Conservation (phyloP, 495 filamentous ascomycete species). For the Haplographium delicatum region DNA sequence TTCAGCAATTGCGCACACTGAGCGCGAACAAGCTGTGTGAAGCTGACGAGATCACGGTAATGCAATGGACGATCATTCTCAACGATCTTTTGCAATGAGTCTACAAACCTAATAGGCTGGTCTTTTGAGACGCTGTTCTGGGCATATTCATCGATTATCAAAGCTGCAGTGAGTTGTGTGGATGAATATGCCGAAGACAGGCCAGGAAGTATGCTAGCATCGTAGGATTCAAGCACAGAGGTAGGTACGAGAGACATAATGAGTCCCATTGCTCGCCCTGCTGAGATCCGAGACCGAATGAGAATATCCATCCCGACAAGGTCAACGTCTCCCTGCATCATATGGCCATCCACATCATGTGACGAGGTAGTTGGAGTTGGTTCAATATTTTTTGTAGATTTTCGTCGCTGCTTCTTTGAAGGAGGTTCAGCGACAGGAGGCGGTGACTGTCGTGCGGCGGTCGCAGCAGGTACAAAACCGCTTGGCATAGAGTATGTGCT, state of each 20-base stretch:
- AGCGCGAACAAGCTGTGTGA: conserved; percentile 78
- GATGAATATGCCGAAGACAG: conserved; percentile 70
- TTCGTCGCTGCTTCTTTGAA: conserved; percentile 67
- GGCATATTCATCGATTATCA: conserved; percentile 88
- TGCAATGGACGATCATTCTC: conserved; percentile 73
- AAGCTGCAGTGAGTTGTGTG: conserved; percentile 75
- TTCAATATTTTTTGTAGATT: conserved; percentile 76
- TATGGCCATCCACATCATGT: conserved; percentile 95
- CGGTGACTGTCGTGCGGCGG: conserved; percentile 56
- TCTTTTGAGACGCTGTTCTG: conserved; percentile 42
- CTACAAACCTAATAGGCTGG: conserved; percentile 43
- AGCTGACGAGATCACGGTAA: conserved; percentile 85
- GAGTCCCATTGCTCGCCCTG: conserved; percentile 76
- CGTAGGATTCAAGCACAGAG: conserved; percentile 43
- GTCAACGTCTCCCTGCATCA: conserved; percentile 95
- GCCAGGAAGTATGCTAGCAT: conserved; percentile 51
- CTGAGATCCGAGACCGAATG: conserved; percentile 80
- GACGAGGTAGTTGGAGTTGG: conserved; percentile 51
- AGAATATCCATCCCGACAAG: conserved; percentile 84
- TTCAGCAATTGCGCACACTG: conserved; percentile 88
- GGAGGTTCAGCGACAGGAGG: conserved; percentile 42
- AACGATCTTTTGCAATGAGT: conserved; percentile 62
- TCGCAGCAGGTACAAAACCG: conserved; percentile 37
- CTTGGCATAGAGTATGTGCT: conserved; percentile 57
- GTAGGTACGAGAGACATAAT: conserved; percentile 60